Conservation (phyloP, 495 filamentous ascomycete species). For the Talaromyces adpressus region DNA sequence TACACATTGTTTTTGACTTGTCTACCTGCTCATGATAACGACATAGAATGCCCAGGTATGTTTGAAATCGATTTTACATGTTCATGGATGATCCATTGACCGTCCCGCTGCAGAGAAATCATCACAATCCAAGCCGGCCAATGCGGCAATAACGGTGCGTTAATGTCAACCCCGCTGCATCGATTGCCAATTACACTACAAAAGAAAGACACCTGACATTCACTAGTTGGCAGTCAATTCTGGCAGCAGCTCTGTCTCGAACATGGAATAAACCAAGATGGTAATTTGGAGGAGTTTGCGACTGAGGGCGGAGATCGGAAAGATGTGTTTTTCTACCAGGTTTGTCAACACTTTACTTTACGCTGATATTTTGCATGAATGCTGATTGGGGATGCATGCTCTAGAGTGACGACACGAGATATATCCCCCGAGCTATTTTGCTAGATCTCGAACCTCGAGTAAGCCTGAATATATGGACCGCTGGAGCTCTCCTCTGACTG, state of each 20-base stretch:
- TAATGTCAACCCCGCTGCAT: constrained; percentile 14
- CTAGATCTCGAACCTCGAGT: constrained; percentile 91
- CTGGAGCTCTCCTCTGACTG: constrained; percentile 8
- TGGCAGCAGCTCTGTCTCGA: constrained; percentile 98
- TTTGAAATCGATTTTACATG: no score
- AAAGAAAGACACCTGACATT: background rate
- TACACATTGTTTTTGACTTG: background rate
- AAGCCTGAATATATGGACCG: constrained; percentile 20
- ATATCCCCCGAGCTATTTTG: constrained; percentile 93
- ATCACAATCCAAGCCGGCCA: constrained; percentile 99
- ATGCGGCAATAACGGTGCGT: constrained; percentile 97
- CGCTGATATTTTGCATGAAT: background rate
- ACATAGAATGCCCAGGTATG: constrained; percentile 40
- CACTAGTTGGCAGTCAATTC: constrained; percentile 83
- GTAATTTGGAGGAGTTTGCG: constrained; percentile 91
- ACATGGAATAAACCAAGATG: constrained; percentile 95
- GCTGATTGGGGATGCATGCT: constrained; percentile 4
- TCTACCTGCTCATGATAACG: background rate
- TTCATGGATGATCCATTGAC: no score
- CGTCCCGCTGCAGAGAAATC: constrained; percentile 64
- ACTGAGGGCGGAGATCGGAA: constrained; percentile 96
- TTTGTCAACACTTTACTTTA: constrained; percentile 12
- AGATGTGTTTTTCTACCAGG: constrained; percentile 98
- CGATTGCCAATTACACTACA: background rate
- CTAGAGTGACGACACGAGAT: constrained; percentile 89